Evolutionary conservation across 306 rosid genomes (phyloP).

Genomic region (Pterocarpus santalinus): DNA sequence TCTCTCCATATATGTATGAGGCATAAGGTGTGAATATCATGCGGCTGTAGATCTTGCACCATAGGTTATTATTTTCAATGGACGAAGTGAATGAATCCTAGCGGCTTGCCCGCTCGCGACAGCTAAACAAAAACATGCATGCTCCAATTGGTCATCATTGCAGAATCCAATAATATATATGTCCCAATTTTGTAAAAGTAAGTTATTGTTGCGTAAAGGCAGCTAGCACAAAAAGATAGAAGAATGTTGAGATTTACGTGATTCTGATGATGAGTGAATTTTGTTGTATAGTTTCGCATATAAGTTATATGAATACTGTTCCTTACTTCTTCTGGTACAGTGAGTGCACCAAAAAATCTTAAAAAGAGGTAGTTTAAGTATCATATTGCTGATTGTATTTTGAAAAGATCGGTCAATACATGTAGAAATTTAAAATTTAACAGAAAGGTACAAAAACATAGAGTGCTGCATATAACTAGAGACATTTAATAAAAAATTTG

Average conservation of each 20-base stretch:
- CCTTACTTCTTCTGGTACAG: too few species aligned
- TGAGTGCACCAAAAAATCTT: too few species aligned
- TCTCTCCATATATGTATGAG: not conserved
- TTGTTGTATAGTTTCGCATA: too few species aligned
- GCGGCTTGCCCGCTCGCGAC: not conserved
- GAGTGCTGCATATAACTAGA: too few species aligned
- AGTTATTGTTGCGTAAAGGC: not conserved
- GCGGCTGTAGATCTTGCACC: constrained; percentile 11
- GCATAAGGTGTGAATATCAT: not conserved
- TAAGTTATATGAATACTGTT: too few species aligned
- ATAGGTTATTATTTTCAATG: not conserved
- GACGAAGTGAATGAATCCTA: constrained; percentile 23
- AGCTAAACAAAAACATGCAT: not conserved
- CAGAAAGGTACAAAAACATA: too few species aligned
- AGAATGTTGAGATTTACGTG: not conserved
- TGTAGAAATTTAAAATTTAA: too few species aligned
- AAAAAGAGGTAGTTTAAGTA: too few species aligned
- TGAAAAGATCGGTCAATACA: too few species aligned
- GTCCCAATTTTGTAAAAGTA: not conserved
- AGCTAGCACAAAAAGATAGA: not conserved
- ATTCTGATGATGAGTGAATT: too few species aligned
- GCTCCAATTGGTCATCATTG: not conserved
- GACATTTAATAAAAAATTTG: too few species aligned
- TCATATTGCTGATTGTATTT: too few species aligned
- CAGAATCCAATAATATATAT: not conserved